phyloP scores from a whole-genome alignment of 768 basidiomycete genomes.

The Macrolepiota dolichaula region DNA sequence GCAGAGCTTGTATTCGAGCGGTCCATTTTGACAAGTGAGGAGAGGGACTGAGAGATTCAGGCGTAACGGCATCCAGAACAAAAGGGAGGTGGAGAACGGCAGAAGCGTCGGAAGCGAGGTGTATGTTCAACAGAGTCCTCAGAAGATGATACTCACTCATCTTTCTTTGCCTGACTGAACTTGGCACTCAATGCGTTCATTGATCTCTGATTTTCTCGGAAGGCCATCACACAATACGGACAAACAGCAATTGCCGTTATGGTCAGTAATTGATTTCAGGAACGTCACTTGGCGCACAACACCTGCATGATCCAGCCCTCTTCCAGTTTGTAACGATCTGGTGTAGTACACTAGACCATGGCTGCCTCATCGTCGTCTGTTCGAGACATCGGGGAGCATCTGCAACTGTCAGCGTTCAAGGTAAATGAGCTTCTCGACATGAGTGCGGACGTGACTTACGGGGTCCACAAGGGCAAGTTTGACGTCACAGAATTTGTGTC shows the following conservation, averaged over 20 bases:
- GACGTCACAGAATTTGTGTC: slow-evolving; percentile 89
- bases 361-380: slow-evolving; percentile 12
- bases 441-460: neutral
- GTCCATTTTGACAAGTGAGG: slow-evolving; percentile 73
- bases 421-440: slow-evolving; percentile 24
- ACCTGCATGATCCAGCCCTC: neutral
- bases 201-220: slow-evolving; percentile 4
- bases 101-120: slow-evolving; percentile 67
- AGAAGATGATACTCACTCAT: slow-evolving; percentile 54
- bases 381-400: slow-evolving; percentile 42
- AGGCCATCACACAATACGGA: neutral
- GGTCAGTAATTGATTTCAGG: neutral
- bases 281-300: neutral
- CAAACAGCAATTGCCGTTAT: slow-evolving; percentile 14
- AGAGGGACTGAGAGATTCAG: slow-evolving; percentile 54
- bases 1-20: slow-evolving; percentile 65
- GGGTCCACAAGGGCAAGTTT: slow-evolving; percentile 70
- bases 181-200: neutral
- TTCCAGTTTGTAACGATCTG: neutral
- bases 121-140: slow-evolving; percentile 64
- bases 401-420: slow-evolving; percentile 54
- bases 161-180: neutral
- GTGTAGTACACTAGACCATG: neutral
- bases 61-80: slow-evolving; percentile 51
- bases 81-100: slow-evolving; percentile 57